These are phyloP conservation scores for Russula sp. DNA, from an alignment of 768 basidiomycete species.

Conservation along the genomic window DNA sequence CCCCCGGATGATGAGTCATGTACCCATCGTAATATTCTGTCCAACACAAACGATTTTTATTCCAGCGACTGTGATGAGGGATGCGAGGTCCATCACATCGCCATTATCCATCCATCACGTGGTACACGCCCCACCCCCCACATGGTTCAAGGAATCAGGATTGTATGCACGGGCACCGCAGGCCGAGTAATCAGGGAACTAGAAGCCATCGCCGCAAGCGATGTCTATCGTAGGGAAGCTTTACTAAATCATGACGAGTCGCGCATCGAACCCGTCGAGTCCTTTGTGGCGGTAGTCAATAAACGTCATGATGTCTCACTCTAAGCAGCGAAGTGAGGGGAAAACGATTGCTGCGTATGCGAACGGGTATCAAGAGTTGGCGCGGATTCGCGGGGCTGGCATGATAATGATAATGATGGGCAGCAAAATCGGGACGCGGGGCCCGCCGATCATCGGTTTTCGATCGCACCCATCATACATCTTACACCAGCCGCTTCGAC, in stretches of 20 bases:
- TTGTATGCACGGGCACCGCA: background rate
- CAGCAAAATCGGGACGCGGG: constrained; percentile 13
- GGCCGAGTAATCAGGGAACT: background rate
- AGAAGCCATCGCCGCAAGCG: constrained; percentile 7
- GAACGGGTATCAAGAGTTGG: background rate
- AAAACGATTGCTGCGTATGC: background rate
- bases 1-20: background rate
- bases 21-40: background rate
- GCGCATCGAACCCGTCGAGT: background rate
- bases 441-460: constrained; percentile 12
- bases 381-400: too few relatives aligned
- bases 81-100: background rate
- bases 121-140: background rate
- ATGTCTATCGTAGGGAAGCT: background rate
- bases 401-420: background rate
- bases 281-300: background rate
- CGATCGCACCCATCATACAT: too few relatives aligned
- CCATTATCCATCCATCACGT: background rate
- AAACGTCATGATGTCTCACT: background rate
- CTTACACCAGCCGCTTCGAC: background rate
- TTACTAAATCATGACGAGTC: background rate
- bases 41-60: too few relatives aligned
- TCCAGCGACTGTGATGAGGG: background rate
- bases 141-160: too few relatives aligned
- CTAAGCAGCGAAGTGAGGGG: background rate